phyloP scores from a whole-genome alignment of 139 green algal genomes.

The Helicosporidium sp. region DNA sequence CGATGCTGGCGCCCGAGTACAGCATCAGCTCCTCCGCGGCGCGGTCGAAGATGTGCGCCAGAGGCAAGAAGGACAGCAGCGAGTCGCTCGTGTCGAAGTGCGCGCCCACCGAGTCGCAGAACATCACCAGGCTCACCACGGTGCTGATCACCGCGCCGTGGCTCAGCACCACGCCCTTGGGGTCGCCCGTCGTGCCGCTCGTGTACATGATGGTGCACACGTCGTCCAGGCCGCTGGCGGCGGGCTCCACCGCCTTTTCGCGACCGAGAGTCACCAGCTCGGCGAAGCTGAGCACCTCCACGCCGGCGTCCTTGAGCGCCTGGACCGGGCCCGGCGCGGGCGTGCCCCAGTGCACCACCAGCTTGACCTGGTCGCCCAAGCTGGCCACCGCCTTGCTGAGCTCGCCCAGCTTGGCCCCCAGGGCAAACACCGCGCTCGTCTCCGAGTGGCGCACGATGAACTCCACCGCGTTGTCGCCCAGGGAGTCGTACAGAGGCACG shows the following conservation, averaged over 20 bases:
- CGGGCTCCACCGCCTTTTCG: slow-evolving; percentile 13
- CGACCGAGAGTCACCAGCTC: slow-evolving; percentile 39
- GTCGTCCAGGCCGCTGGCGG: slow-evolving; percentile 37
- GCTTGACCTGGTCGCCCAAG: slow-evolving; percentile 31
- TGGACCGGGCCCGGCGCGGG: slow-evolving; percentile 9
- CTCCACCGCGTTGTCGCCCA: slow-evolving; percentile 74
- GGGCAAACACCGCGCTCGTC: slow-evolving; percentile 28
- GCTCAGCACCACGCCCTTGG: slow-evolving; percentile 63
- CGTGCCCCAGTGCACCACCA: slow-evolving; percentile 61
- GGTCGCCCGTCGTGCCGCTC: slow-evolving; percentile 63
- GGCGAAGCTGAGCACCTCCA: slow-evolving; percentile 30
- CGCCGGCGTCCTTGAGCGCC: slow-evolving; percentile 15
- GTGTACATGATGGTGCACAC: slow-evolving; percentile 91
- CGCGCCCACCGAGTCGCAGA: slow-evolving; percentile 14
- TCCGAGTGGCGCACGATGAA: slow-evolving; percentile 77
- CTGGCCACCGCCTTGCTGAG: slow-evolving; percentile 36
- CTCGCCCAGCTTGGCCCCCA: slow-evolving; percentile 35
- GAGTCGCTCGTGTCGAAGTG: slow-evolving; percentile 19
- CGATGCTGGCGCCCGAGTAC: slow-evolving; percentile 44
- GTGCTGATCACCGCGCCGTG: slow-evolving; percentile 42
- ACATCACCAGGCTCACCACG: slow-evolving; percentile 27
- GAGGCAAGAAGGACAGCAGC: slow-evolving; percentile 56
- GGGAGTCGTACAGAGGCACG: slow-evolving; percentile 86
- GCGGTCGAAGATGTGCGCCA: slow-evolving; percentile 84
- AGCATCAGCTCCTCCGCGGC: slow-evolving; percentile 59